Conservation (phyloP, 1,284 basidiomycete genomes). For the Leccinum fuscescens region DNA sequence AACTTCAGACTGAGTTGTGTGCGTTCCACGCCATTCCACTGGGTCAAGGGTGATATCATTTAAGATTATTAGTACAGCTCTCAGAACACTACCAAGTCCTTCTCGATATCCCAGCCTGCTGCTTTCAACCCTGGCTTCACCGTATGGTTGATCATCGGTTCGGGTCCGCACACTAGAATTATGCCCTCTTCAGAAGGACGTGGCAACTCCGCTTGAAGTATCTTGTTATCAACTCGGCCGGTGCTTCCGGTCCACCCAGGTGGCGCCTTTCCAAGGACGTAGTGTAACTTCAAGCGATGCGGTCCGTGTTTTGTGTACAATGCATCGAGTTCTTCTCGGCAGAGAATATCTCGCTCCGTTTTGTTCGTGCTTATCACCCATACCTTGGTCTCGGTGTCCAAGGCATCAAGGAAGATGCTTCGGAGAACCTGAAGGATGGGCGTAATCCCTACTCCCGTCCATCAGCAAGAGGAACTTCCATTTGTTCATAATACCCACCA, state of each 20-base stretch:
- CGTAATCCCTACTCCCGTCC: conserved; percentile 46
- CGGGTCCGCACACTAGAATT: conserved; percentile 55
- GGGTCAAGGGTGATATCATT: neutral
- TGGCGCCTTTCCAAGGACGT: conserved; percentile 42
- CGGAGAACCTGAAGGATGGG: conserved; percentile 58
- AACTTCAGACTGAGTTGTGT: no score
- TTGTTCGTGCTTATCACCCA: conserved; percentile 57
- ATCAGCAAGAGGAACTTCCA: neutral
- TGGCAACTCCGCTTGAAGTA: conserved; percentile 44
- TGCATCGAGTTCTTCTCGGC: conserved; percentile 49
- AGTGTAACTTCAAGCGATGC: conserved; percentile 45
- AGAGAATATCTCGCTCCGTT: conserved; percentile 53
- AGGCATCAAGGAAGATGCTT: conserved; percentile 44
- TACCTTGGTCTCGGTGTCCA: conserved; percentile 41
- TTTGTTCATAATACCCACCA: conserved; percentile 29
- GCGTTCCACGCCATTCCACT: neutral
- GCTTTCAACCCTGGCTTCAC: conserved; percentile 30
- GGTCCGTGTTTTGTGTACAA: conserved; percentile 35
- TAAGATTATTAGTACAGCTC: neutral
- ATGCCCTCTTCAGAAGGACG: conserved; percentile 39
- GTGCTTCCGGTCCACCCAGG: conserved; percentile 41
- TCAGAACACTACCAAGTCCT: conserved; percentile 29
- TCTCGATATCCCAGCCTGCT: conserved; percentile 28
- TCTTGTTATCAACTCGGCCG: conserved; percentile 44
- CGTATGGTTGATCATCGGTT: conserved; percentile 37